Percentiles rank a stretch among this genome's conserved stretches.
Conservation (phyloP, 306 rosid species). For the Prunus persica region Prunus_persica_NCBIv2 NC_034016.1:21447501-21448000, state of each 20-base stretch:
- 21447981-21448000: too few species aligned
- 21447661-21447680: neutral
- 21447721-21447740: neutral
- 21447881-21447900: too few species aligned
- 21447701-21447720: neutral
- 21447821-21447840: neutral
- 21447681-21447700: neutral
- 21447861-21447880: too few species aligned
- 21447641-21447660: too few species aligned
- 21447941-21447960: too few species aligned
- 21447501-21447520: neutral
- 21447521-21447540: neutral
- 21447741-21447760: neutral
- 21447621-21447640: too few species aligned
- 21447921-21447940: too few species aligned
- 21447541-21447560: neutral
- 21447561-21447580: neutral
- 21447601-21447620: neutral
- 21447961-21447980: too few species aligned
- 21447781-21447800: neutral
- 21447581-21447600: neutral
- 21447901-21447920: too few species aligned
- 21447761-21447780: neutral
- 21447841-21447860: too few species aligned
- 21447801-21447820: neutral